Evolutionary conservation across 108 stramenopile genomes (phyloP).

Genomic region (Skeletonema potamos): DNA sequence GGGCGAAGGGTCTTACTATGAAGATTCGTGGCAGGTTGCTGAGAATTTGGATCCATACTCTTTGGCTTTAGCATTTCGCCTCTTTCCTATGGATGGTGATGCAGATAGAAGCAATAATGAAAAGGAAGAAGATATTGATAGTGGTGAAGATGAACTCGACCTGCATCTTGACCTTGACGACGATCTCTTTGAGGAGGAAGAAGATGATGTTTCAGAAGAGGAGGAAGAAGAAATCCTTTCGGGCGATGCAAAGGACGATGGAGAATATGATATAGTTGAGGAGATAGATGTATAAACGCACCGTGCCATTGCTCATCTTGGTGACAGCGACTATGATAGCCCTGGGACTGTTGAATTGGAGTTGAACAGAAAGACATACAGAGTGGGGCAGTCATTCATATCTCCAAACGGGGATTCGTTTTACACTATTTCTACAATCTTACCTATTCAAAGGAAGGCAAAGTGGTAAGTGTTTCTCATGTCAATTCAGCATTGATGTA

Average conservation of each 20-base stretch:
- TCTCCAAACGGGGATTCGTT: background rate
- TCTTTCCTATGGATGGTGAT: slow-evolving; percentile 28
- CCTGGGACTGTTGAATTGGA: slow-evolving; percentile 31
- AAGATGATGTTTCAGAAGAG: slow-evolving; percentile 11
- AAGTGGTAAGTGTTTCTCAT: slow-evolving; percentile 2
- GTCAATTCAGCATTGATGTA: background rate
- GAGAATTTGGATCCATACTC: slow-evolving; percentile 36
- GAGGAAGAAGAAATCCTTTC: slow-evolving; percentile 1
- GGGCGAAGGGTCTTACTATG: background rate
- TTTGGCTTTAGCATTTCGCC: slow-evolving; percentile 24
- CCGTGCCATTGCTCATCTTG: slow-evolving; percentile 14
- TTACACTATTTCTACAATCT: slow-evolving; percentile 36
- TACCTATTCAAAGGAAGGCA: slow-evolving; percentile 8
- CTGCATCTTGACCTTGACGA: slow-evolving; percentile 13
- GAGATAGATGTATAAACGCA: background rate
- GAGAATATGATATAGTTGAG: background rate
- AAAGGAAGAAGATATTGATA: background rate
- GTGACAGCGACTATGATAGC: slow-evolving; percentile 27
- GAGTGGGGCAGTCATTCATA: slow-evolving; percentile 37
- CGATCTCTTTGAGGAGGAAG: slow-evolving; percentile 11
- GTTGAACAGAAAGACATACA: slow-evolving; percentile 24
- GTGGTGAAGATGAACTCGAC: background rate
- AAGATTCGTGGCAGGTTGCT: slow-evolving; percentile 22
- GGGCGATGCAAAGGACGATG: slow-evolving; percentile 8
- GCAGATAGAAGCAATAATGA: background rate